Evolutionary conservation across 768 basidiomycete genomes (phyloP), one percentile per base, ranked within the genome.

Genomic region (Suillus discolor): DNA sequence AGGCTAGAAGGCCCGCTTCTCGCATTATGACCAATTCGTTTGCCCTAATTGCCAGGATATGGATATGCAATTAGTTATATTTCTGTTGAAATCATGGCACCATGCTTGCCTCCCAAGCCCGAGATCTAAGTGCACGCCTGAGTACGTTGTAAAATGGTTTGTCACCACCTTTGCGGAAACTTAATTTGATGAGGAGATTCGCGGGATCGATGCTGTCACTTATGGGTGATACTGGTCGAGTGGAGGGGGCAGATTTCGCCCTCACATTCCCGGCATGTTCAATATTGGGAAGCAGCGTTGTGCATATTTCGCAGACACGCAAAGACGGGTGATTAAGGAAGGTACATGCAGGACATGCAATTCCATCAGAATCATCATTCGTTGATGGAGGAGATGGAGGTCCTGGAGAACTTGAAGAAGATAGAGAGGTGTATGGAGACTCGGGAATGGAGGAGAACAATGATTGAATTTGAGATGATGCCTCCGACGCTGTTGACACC

Each of bases 101-200:
- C 25, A 36, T 13, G 73, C 79, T 41, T 49, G 86, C 87, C 82
- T 91, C 88, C 96, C 96, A 97, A 42, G 84, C 85, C 73, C 89
- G 93, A 6, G 84, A 81, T 67, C 86, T 83, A 59, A 97, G 73
- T 53, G 88, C 85, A 23, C 86, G 82, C 75, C 91, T 93, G 44
- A 98, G 81, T 13, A 85, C 83, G 20, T 85, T 80, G 75, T 99
- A 98, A 69, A 94, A 91, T 1, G 84, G 70, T 76, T 91, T 91
- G 74, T 92, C 95, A 0, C 96, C 96, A 4, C 96, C 95, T 74
- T 89, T 93, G 51, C 97, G 84, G 75, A 99, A 98, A 76, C 93
- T 96, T 63, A 99, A 74, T 69, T 92, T 91, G 57, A 97, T 85
- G 65, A 89, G 80, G 38, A 81, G 72, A n/a, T 79, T 73, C 7